Base-by-base conservation (phyloP, 148 eudicot genomes). In the Cornus controversa region DNA sequence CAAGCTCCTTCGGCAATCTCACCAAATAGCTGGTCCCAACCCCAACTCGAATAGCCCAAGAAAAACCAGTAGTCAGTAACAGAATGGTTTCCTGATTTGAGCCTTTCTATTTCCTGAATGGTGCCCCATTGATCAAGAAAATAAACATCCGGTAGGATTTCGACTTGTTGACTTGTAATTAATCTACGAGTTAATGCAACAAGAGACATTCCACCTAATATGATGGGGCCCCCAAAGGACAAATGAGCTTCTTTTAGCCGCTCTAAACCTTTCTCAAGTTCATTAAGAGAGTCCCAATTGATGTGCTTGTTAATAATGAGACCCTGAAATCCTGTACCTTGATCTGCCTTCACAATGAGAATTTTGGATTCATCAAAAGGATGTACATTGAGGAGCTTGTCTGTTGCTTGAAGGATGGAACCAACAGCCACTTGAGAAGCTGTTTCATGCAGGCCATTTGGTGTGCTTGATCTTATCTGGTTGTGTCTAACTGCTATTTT, bases 1-100 rank as follows among this genome's bases (percentile, higher is more conserved):
- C 98, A 94, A 53, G 91, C 85, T 68, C 92, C 98, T 79, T 85
- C 87, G 40, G 87, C 81, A 76, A 94, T 91, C 88, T 94, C 97
- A 67, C 75, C 74, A 71, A 78, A 85, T 37, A 94, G 84, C 75
- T 90, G 98, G 65, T 86, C 85, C 97, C 95, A 90, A 58, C 82
- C 85, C 97, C 98, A 94, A 18, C 90, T 87, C 6, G 92, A 88
- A 76, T 83, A 92, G 8, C 97, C 98, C 71, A 89, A 73, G 78
- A 94, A 94, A 89, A 94, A 94, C 98, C 95, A 92, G 71, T 75
- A 90, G 63, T 88, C 90, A 10, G 45, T 28, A 70, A 83, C 77
- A 70, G 91, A 86, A 67, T 74, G 74, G 34, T 87, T 85, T 67
- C 90, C 90, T 16, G 66, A 75, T 75, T 80, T 84, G n/a, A 94